A percentile compares a stretch with the other conserved stretches of the same genome.
Conservation (phyloP, 441 rosid species). For the Monsonia emarginata region DNA sequence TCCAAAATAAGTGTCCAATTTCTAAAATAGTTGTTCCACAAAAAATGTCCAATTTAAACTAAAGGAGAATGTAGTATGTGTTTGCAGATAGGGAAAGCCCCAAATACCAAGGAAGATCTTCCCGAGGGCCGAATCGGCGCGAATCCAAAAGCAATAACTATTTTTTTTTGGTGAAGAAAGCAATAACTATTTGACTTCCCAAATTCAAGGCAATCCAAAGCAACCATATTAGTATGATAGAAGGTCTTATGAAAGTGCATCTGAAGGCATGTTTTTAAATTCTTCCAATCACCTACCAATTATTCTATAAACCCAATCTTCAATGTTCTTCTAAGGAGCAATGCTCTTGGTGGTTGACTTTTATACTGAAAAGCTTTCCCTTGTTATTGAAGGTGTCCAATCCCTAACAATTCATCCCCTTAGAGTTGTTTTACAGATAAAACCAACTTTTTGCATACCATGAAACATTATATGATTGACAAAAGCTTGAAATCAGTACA, state of each 20-base stretch:
- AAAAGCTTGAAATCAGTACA: background rate
- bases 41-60: background rate
- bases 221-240: too few relatives aligned
- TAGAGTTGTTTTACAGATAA: background rate
- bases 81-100: too few relatives aligned
- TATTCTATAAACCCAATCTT: background rate
- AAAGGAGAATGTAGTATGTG: background rate
- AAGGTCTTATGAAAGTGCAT: background rate
- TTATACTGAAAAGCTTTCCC: background rate
- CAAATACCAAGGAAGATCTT: too few relatives aligned
- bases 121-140: too few relatives aligned
- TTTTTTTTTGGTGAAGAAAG: too few relatives aligned
- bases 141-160: too few relatives aligned
- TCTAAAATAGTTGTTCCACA: too few relatives aligned
- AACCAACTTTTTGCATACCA: background rate
- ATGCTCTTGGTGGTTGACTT: background rate
- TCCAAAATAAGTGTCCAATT: too few relatives aligned
- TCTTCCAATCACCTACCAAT: background rate
- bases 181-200: too few relatives aligned
- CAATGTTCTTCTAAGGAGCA: background rate
- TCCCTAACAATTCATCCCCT: background rate
- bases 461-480: background rate
- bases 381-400: background rate
- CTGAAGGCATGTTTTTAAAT: background rate
- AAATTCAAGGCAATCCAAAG: too few relatives aligned